A percentile compares a stretch with the other conserved stretches of the same genome.
Evolutionary conservation across 805 yeast genomes (phyloP).

Genomic region (Candida bentonensis): DNA sequence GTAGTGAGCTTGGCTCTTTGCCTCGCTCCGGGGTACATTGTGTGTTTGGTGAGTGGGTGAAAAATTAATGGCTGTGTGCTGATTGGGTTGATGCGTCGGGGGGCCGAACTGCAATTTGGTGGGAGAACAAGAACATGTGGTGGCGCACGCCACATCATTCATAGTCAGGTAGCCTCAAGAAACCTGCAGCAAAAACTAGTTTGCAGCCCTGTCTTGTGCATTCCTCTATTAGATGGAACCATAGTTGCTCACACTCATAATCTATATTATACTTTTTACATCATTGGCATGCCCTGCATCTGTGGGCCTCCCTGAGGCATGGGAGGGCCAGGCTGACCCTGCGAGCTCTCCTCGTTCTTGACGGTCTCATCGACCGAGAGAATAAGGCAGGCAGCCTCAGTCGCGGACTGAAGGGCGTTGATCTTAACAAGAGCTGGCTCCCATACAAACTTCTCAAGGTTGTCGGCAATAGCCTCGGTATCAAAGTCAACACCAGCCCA

Average conservation of each 20-base stretch:
- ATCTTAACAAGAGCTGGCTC: constrained; percentile 91
- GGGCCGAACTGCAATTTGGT: background rate
- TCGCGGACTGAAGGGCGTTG: constrained; percentile 89
- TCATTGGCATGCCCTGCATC: constrained; percentile 8
- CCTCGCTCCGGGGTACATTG: background rate
- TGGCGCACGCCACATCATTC: background rate
- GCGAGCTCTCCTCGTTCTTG: constrained; percentile 26
- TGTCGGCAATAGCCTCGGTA: constrained; percentile 66
- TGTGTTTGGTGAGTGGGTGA: background rate
- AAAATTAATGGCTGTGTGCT: background rate
- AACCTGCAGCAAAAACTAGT: too few species aligned
- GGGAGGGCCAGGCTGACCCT: constrained; percentile 21
- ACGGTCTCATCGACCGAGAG: constrained; percentile 91
- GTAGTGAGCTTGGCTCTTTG: constrained; percentile 29
- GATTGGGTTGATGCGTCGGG: background rate
- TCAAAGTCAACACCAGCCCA: constrained; percentile 93
- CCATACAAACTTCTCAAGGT: constrained; percentile 83
- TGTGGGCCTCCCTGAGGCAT: constrained; percentile 13
- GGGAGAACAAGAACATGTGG: background rate
- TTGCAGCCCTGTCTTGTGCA: too few species aligned
- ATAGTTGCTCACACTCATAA: too few species aligned
- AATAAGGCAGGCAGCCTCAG: constrained; percentile 90
- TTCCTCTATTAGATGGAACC: too few species aligned
- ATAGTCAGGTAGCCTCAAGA: too few species aligned
- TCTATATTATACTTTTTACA: too few species aligned